These are phyloP conservation scores for Psilocybe sp. DNA, from an alignment of 768 basidiomycete genomes.

Conservation along the genomic window DNA sequence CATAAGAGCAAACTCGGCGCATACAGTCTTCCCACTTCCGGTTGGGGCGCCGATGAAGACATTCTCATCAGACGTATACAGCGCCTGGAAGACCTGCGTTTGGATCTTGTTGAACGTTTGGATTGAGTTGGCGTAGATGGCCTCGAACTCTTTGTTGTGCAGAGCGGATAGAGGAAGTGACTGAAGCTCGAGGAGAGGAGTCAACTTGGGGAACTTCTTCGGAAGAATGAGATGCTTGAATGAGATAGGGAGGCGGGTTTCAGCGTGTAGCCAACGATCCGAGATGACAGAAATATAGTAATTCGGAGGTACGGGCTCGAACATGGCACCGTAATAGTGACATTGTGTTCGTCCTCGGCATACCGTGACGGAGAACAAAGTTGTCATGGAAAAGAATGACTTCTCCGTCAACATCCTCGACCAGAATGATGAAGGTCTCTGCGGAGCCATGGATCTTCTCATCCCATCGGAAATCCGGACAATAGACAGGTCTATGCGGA, in stretches of 20 bases:
- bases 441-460: slow-evolving; percentile 87
- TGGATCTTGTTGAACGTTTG: slow-evolving; percentile 97
- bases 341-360: slow-evolving; percentile 89
- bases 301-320: slow-evolving; percentile 96
- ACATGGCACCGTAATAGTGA: slow-evolving; percentile 97
- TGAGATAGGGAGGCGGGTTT: slow-evolving; percentile 91
- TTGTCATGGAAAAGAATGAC: slow-evolving; percentile 92
- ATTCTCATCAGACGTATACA: slow-evolving; percentile 95
- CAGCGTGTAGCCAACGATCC: slow-evolving; percentile 93
- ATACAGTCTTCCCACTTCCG: slow-evolving; percentile 95
- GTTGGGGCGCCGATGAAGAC: slow-evolving; percentile 96
- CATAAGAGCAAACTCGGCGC: slow-evolving; percentile 93
- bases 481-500: slow-evolving; percentile 91
- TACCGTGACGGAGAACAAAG: slow-evolving; percentile 92
- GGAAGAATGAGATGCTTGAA: slow-evolving; percentile 98
- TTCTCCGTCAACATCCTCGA: slow-evolving; percentile 98
- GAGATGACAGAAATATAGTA: slow-evolving; percentile 96
- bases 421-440: slow-evolving; percentile 90
- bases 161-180: slow-evolving; percentile 85
- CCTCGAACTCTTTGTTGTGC: slow-evolving; percentile 91
- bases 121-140: slow-evolving; percentile 77
- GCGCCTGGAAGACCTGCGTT: slow-evolving; percentile 97
- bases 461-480: slow-evolving; percentile 99
- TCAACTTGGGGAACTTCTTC: slow-evolving; percentile 92
- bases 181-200: slow-evolving; percentile 91